Percentiles rank a stretch among this genome's conserved stretches.
Evolutionary conservation across 106 monocot species (phyloP).

Genomic region (Vanilla planifolia): DNA sequence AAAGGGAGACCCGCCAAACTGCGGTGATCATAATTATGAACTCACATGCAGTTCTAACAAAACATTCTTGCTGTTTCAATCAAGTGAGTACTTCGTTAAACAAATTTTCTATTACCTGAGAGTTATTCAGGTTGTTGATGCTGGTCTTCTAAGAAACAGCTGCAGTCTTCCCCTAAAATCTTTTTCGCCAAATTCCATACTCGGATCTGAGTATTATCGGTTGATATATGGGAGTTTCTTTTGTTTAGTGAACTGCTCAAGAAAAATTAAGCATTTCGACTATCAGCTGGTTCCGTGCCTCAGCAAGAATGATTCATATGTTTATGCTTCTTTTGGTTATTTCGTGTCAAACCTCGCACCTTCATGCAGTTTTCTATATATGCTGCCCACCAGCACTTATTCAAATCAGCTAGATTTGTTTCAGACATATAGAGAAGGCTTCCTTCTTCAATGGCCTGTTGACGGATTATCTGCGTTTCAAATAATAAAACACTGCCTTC

Average conservation of each 20-base stretch:
- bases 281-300: not conserved
- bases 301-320: not conserved
- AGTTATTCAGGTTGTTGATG: constrained; percentile 1
- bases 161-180: constrained; percentile 4
- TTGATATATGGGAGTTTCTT: not conserved
- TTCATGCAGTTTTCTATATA: constrained; percentile 7
- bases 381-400: not conserved
- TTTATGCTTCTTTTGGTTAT: not conserved
- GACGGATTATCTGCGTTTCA: no score
- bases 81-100: constrained; percentile 4
- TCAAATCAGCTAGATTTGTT: not conserved
- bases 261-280: not conserved
- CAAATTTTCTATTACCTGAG: not conserved
- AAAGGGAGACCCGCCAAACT: not conserved
- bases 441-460: not conserved
- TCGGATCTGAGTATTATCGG: not conserved
- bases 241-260: not conserved
- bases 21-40: constrained; percentile 6
- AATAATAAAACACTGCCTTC: not conserved
- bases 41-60: constrained; percentile 9
- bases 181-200: not conserved
- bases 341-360: not conserved
- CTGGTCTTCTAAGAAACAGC: not conserved
- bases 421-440: not conserved
- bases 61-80: not conserved